Conservation (phyloP, 2,329 filamentous ascomycete genomes). For the Alternaria hordeiaustralica region DNA sequence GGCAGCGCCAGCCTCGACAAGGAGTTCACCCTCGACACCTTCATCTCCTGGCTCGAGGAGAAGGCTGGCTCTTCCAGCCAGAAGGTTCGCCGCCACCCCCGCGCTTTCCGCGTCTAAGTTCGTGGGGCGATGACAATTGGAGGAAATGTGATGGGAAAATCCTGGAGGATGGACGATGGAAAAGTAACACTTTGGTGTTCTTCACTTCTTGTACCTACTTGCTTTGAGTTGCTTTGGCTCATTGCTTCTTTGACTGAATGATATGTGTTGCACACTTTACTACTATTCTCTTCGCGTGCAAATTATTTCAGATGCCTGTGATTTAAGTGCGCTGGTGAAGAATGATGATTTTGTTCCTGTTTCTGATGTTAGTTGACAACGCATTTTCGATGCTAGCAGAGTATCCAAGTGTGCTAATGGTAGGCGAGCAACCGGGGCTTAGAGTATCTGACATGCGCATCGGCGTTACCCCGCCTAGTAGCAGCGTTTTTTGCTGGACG, state of each 20-base stretch:
- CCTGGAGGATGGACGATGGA: background rate
- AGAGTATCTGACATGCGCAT: too few species aligned
- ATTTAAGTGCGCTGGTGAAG: background rate
- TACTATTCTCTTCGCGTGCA: background rate
- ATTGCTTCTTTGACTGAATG: constrained; percentile 6
- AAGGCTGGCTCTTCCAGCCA: constrained; percentile 19
- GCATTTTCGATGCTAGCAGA: background rate
- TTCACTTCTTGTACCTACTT: constrained; percentile 28
- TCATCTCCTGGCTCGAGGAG: constrained; percentile 33
- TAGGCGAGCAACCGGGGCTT: too few species aligned
- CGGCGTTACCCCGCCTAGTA: background rate
- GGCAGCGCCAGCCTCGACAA: constrained; percentile 8
- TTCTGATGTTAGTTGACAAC: background rate
- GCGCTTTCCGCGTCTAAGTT: constrained; percentile 24
- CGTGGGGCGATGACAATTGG: background rate
- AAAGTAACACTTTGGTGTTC: constrained; percentile 2
- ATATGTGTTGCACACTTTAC: constrained; percentile 9
- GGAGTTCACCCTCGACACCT: constrained; percentile 30
- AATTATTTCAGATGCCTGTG: background rate
- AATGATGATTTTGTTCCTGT: fast-evolving
- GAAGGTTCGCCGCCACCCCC: constrained; percentile 28
- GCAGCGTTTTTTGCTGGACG: background rate
- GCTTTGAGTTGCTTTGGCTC: constrained; percentile 1
- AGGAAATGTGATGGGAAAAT: background rate
- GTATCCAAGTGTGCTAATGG: too few species aligned